Evolutionary conservation across 768 basidiomycete genomes (phyloP).

Genomic region (Macrolepiota albuminosa): DNA sequence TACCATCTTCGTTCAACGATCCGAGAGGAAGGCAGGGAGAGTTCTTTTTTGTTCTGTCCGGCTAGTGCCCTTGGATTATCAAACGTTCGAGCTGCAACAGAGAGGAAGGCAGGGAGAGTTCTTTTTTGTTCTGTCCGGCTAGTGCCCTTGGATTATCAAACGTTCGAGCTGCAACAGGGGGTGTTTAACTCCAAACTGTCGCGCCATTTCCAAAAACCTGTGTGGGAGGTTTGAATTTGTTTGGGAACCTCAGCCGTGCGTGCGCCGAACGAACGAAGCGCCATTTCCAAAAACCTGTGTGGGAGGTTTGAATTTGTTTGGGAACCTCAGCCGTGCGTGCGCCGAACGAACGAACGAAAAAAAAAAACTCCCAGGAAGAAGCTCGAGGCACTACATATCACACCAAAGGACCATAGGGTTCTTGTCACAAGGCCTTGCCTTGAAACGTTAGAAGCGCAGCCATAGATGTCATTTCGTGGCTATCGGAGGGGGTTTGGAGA

Average conservation of each 20-base stretch:
- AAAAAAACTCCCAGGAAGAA: conserved; percentile 15
- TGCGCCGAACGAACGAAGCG: neutral
- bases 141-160: conserved; percentile 4
- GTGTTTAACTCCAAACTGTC: neutral
- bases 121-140: neutral
- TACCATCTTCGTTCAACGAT: conserved; percentile 3
- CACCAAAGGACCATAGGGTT: neutral
- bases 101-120: neutral
- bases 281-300: neutral
- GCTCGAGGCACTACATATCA: conserved; percentile 14
- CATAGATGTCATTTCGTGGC: conserved; percentile 3
- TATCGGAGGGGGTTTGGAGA: conserved; percentile 4
- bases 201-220: neutral
- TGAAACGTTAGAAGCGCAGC: conserved; percentile 14
- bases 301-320: neutral
- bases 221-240: neutral
- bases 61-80: conserved; percentile 7
- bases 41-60: neutral
- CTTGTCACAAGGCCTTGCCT: conserved; percentile 12
- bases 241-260: neutral
- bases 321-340: neutral
- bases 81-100: conserved; percentile 5
- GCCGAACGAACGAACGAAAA: too few relatives aligned
- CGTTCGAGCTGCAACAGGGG: conserved; percentile 11
- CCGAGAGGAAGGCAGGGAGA: neutral